phyloP scores from a whole-genome alignment of 2,329 filamentous ascomycete genomes.

The Sclerotinia spermophila region DNA sequence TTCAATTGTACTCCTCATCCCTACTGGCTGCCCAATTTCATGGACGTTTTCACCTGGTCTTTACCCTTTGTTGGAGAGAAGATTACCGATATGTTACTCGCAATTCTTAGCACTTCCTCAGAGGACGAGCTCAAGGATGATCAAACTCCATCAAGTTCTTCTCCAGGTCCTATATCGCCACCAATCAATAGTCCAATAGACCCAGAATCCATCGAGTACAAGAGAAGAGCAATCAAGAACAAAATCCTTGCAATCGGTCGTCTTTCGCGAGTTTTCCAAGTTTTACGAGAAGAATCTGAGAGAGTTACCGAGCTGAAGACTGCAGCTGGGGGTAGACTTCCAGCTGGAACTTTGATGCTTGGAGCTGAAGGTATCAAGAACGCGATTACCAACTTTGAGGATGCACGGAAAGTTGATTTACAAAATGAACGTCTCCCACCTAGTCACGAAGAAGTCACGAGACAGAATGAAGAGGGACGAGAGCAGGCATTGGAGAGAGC shows the following conservation, averaged over 20 bases:
- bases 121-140: conserved; percentile 96
- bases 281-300: conserved; percentile 94
- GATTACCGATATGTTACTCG: conserved; percentile 99
- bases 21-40: conserved; percentile 99
- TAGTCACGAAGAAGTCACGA: conserved; percentile 84
- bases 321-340: conserved; percentile 84
- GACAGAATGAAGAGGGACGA: conserved; percentile 76
- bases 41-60: conserved; percentile 99
- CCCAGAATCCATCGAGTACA: conserved; percentile 85
- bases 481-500: conserved; percentile 83
- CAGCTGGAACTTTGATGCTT: conserved; percentile 94
- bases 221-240: conserved; percentile 97
- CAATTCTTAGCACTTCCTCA: conserved; percentile 97
- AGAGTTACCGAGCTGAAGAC: conserved; percentile 97
- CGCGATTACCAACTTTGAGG: conserved; percentile 93
- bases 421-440: conserved; percentile 95
- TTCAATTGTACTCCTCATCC: conserved; percentile 99
- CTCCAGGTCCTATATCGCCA: conserved; percentile 70
- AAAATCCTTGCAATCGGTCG: conserved; percentile 98
- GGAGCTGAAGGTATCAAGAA: conserved; percentile 98
- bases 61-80: conserved; percentile 98
- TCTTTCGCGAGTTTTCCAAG: conserved; percentile 96
- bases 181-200: conserved; percentile 59
- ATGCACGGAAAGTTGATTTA: conserved; percentile 92
- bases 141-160: conserved; percentile 60